A percentile compares a stretch with the other conserved stretches of the same genome.
phyloP scores from a whole-genome alignment of 768 basidiomycete species.

The Clavaria fumosa region DNA sequence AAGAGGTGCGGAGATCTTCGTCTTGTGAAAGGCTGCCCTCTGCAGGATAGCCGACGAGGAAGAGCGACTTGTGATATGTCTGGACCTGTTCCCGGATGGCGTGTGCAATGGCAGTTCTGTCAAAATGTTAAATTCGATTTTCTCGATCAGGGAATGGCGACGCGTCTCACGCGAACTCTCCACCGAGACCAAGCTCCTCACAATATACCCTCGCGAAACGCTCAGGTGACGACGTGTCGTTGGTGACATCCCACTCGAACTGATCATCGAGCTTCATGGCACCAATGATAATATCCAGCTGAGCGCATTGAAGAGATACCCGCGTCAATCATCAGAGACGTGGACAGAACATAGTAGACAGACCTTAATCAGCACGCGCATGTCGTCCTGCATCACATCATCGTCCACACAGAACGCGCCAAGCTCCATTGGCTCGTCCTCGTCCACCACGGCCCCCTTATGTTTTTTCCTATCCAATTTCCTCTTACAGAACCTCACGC shows the following conservation, averaged over 20 bases:
- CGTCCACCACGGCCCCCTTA: conserved; percentile 19
- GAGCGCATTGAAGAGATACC: conserved; percentile 6
- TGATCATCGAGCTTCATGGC: conserved; percentile 89
- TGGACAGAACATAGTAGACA: conserved; percentile 13
- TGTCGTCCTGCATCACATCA: conserved; percentile 58
- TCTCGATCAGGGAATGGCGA: neutral
- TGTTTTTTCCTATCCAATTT: conserved; percentile 24
- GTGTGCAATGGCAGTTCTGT: conserved; percentile 90
- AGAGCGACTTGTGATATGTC: conserved; percentile 80
- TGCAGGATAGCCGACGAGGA: conserved; percentile 76
- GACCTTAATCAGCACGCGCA: conserved; percentile 88
- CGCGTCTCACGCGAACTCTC: conserved; percentile 74
- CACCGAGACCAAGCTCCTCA: conserved; percentile 73
- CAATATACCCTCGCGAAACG: conserved; percentile 81
- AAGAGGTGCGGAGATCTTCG: conserved; percentile 81
- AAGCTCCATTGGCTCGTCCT: conserved; percentile 33
- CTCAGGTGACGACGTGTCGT: conserved; percentile 68
- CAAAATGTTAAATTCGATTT: conserved; percentile 1
- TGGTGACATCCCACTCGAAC: conserved; percentile 95
- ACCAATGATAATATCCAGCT: conserved; percentile 94
- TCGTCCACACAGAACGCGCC: conserved; percentile 57
- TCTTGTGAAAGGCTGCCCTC: conserved; percentile 70
- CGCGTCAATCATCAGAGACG: neutral
- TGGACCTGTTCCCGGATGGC: conserved; percentile 92
- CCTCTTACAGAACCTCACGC: conserved; percentile 12